These are phyloP conservation scores for Amoebophrya sp. DNA, from an alignment of 169 alveolate genomes.

Conservation along the genomic window DNA sequence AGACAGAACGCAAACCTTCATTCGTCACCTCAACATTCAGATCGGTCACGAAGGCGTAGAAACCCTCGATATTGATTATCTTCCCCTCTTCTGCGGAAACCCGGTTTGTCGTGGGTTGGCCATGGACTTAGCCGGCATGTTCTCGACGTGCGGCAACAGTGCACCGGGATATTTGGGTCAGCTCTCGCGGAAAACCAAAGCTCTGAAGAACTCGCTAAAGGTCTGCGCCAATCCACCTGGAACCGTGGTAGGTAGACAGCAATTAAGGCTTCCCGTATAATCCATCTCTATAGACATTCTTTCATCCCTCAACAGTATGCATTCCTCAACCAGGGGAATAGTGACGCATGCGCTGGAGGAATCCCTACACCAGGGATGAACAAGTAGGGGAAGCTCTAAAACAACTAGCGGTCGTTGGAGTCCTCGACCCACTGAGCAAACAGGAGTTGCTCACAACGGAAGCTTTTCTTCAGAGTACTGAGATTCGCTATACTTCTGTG, in stretches of 20 bases:
- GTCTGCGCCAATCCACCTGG: not conserved
- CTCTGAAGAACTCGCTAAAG: not conserved
- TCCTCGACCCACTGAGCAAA: not conserved
- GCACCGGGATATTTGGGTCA: not conserved
- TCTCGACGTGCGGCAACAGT: not conserved
- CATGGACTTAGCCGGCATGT: not conserved
- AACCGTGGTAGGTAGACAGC: not conserved
- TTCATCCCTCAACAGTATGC: no score
- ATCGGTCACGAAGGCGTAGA: constrained; percentile 9
- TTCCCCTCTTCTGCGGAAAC: not conserved
- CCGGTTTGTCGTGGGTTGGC: constrained; percentile 17
- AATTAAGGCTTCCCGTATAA: no score
- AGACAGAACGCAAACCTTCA: no score
- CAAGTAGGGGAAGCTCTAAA: no score
- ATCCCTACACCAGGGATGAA: no score
- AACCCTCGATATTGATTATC: not conserved
- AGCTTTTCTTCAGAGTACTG: not conserved
- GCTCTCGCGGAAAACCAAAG: not conserved
- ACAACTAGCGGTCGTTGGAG: not conserved
- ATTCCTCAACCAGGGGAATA: no score
- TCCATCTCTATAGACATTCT: no score
- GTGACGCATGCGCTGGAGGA: no score
- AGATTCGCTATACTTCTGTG: no score
- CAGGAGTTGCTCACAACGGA: not conserved
- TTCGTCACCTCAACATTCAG: no score